These are phyloP conservation scores for Cercospora sesami DNA, from an alignment of 2,329 filamentous ascomycete species.

Conservation along the genomic window DNA sequence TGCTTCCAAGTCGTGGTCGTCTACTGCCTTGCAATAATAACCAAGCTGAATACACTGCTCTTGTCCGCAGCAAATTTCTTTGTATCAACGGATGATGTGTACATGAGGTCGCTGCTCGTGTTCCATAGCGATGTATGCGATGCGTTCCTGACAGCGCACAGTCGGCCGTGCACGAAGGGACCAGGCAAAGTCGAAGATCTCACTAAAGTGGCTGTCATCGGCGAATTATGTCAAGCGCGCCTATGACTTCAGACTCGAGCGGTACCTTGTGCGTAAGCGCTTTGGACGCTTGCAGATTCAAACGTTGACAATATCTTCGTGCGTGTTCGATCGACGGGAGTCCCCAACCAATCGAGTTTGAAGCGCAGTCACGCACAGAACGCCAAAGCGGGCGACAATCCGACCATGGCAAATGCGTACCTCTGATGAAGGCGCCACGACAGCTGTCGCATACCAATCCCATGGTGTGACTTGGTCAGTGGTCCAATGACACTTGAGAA, in stretches of 20 bases:
- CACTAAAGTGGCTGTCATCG: not conserved
- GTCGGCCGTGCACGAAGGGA: not conserved
- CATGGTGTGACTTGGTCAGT: not conserved
- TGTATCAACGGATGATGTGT: not conserved
- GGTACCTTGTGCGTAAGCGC: not conserved
- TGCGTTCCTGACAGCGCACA: not conserved
- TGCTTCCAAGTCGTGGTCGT: not conserved
- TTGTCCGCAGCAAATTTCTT: not conserved
- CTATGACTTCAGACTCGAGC: not conserved
- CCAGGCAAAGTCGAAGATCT: not conserved
- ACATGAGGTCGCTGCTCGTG: not conserved
- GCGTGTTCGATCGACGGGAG: not conserved
- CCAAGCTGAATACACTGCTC: not conserved
- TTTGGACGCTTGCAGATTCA: not conserved
- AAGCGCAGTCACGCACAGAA: not conserved
- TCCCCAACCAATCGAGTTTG: not conserved
- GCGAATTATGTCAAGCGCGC: not conserved
- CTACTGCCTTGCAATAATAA: not conserved
- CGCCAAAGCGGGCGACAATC: not conserved
- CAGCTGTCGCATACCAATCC: not conserved
- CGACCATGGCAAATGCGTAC: not conserved
- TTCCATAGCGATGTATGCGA: not conserved
- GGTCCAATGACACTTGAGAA: not conserved
- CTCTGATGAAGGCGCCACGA: not conserved
- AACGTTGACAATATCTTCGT: not conserved